Conservation (phyloP, 1,139 yeast species). For the Blastobotrys indianensis region DNA sequence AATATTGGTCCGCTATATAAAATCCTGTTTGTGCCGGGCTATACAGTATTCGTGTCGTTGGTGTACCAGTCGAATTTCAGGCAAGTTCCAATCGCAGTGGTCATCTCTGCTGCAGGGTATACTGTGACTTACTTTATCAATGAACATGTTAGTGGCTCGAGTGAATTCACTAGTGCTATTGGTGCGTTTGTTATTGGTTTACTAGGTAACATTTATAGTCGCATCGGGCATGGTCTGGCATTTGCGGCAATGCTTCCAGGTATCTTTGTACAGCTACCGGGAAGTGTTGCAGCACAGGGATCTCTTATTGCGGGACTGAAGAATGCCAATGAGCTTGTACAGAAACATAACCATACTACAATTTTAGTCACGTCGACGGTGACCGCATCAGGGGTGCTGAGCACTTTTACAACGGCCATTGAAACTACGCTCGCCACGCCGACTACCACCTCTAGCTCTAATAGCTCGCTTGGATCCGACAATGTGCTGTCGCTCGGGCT, state of each 20-base stretch:
- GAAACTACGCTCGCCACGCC: conserved; percentile 13
- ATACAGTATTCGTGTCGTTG: conserved; percentile 61
- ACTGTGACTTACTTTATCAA: conserved; percentile 80
- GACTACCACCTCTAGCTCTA: not conserved
- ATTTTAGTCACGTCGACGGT: conserved; percentile 3
- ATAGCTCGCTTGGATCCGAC: not conserved
- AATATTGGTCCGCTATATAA: conserved; percentile 59
- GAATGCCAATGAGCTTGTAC: conserved; percentile 66
- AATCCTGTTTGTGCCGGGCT: conserved; percentile 74
- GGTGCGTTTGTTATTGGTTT: conserved; percentile 90
- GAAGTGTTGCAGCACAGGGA: conserved; percentile 88
- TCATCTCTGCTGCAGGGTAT: conserved; percentile 73
- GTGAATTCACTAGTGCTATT: conserved; percentile 81
- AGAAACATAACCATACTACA: conserved; percentile 19
- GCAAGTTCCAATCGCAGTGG: conserved; percentile 76
- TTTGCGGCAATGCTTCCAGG: conserved; percentile 96
- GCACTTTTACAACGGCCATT: conserved; percentile 11
- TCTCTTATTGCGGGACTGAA: conserved; percentile 73
- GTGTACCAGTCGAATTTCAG: conserved; percentile 77
- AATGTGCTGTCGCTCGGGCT: conserved; percentile 49
- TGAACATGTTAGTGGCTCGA: conserved; percentile 60
- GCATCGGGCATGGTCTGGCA: conserved; percentile 88
- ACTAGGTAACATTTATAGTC: conserved; percentile 81
- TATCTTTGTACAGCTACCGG: conserved; percentile 89
- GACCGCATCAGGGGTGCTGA: conserved; percentile 11